Evolutionary conservation across 1,139 yeast genomes (phyloP), one percentile per base, ranked within the genome.

Genomic region (Geotrichum siamense): DNA sequence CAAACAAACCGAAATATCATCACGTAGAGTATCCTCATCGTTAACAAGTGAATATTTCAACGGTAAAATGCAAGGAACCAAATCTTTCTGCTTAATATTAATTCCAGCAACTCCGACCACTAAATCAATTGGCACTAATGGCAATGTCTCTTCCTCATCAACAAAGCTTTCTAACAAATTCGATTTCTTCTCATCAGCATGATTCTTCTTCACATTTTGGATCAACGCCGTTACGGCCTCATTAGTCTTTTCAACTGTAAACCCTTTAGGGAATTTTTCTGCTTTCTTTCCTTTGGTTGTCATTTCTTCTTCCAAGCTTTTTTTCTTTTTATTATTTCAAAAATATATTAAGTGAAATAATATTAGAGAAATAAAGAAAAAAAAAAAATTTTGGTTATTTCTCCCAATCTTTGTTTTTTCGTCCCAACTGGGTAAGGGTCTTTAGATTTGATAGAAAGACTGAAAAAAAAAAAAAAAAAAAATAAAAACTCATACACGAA

Each of bases 1-100:
- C 53, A 91, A 65, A 60, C 96, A 83, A 32, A 83, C 72, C 47
- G 74, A 41, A 13, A 43, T 29, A 6, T 45, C 38, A n/a, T 26
- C 38, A 12, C 45, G 35, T 13, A 39, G 44, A 12, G 51, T 75
- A 54, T 77, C 68, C 48, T 72, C 72, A 16, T 53, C 53, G 36
- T 71, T 62, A 55, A 64, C 61, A 41, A 78, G 63, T 4, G 81
- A 63, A 56, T 79, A 70, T 39, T 79, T 69, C 40, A 82, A 60
- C 15, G 54, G 53, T 45, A 89, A 71, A 44, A 76, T 61, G 58
- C 76, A 79, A 36, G 95, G 93, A 65, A 87, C 87, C 58, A 86
- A 75, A 47, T 71, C 71, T 52, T 82, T 79, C 56, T 76, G 74
- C 38, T 76, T 67, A 4, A 82, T 64, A 56, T 78, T 75, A 54